These are phyloP conservation scores for Strobilomyces confusus DNA, from an alignment of 768 basidiomycete genomes.

Conservation along the genomic window DNA sequence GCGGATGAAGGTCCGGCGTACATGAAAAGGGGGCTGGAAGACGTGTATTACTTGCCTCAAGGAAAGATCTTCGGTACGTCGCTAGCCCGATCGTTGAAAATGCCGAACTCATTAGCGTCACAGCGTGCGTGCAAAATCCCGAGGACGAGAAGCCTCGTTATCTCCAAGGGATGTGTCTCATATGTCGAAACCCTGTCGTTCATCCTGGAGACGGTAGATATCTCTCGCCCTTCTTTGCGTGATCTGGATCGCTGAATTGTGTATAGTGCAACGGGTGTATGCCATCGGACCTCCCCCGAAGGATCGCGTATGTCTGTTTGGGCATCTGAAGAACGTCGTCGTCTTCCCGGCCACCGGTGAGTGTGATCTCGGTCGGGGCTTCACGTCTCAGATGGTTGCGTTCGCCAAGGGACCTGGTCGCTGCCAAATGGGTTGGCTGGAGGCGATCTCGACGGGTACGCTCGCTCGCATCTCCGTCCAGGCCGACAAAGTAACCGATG, in stretches of 20 bases:
- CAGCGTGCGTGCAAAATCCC: slow-evolving; percentile 50
- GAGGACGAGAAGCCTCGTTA: slow-evolving; percentile 47
- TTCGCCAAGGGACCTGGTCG: slow-evolving; percentile 48
- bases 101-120: neutral
- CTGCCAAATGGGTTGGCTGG: slow-evolving; percentile 67
- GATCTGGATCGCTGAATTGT: neutral
- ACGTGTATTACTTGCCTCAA: slow-evolving; percentile 51
- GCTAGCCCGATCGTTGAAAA: neutral
- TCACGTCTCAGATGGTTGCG: no score
- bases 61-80: slow-evolving; percentile 65
- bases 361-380: slow-evolving; percentile 11
- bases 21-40: slow-evolving; percentile 39
- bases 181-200: slow-evolving; percentile 69
- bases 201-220: slow-evolving; percentile 69
- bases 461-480: neutral
- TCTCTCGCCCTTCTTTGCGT: neutral
- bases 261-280: slow-evolving; percentile 62
- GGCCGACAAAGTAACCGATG: slow-evolving; percentile 32
- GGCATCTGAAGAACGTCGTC: slow-evolving; percentile 61
- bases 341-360: slow-evolving; percentile 63
- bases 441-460: slow-evolving; percentile 73
- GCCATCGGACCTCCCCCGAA: slow-evolving; percentile 69
- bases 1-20: slow-evolving; percentile 81
- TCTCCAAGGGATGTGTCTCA: slow-evolving; percentile 56
- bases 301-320: slow-evolving; percentile 40